Base-by-base conservation (phyloP, 306 rosid species). In the Pterocarpus macrocarpus region DNA sequence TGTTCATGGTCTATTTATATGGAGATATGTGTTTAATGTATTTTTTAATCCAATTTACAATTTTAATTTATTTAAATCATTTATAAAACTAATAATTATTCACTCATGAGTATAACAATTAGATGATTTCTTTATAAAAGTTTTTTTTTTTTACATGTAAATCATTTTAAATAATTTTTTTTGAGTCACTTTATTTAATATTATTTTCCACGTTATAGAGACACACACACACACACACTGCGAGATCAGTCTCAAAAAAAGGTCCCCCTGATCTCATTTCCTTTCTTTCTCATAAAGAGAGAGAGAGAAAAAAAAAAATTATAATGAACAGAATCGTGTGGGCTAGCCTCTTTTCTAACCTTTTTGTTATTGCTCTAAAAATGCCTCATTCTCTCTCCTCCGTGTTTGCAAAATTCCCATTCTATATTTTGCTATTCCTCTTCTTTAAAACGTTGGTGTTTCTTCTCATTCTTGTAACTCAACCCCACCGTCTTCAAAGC, bases 241-340 rank as follows among this genome's bases (percentile, higher is more conserved):
- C 5, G 11, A 62, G 53, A 69, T 75, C 85, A 80, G 89, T 85
- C 89, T 82, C 87, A 86, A 85, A 89, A 78, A 71, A 82, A 64
- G 77, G 50, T 77, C 73, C 67, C 75, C 71, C 75, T 76, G 82
- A 83, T 84, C 86, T 74, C 80, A 71, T 78, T 81, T 81, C 11
- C 62, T 56, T 62, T 41, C 57, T 75, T 52, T 53, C 59, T 75
- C 14, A 14, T 7, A n/a, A 8, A 7, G 13, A 50, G 65, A 70
- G 77, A n/a, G 57, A 74, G 57, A 34, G 1, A 30, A 30, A 35
- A 44, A 44, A 58, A 62, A 22, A 22, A 22, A 22, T n/a, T 39
- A 41, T 49, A 78, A 44, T 35, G 79, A 73, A 35, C 38, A 69
- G 80, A 77, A 72, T 52, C 83, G 84, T 77, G 91, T 55, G 89